A percentile compares a stretch with the other conserved stretches of the same genome.
These are phyloP conservation scores for Marsdenia floribunda DNA, from an alignment of 257 asterid genomes.

Conservation along the genomic window DNA sequence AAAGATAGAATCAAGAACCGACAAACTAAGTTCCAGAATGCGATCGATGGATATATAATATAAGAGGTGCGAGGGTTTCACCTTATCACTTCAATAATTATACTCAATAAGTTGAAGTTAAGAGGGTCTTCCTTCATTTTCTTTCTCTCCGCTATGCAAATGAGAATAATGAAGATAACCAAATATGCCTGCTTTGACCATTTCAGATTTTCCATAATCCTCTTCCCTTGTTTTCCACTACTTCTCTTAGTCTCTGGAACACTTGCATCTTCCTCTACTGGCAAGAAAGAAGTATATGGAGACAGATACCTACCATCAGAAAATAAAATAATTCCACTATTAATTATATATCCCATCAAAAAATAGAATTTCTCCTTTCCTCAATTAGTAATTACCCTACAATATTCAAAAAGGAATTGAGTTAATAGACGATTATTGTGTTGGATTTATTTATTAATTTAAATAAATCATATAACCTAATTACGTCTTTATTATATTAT, in stretches of 20 bases:
- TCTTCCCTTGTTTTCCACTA: slow-evolving; percentile 5
- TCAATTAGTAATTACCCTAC: too few relatives aligned
- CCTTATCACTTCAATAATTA: slow-evolving; percentile 72
- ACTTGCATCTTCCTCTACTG: slow-evolving; percentile 22
- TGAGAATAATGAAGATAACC: slow-evolving; percentile 39
- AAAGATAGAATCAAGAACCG: too few relatives aligned
- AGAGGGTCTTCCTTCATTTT: slow-evolving; percentile 55
- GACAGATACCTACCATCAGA: slow-evolving; percentile 52
- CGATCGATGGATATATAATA: too few relatives aligned
- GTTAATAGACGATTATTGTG: too few relatives aligned
- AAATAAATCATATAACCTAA: too few relatives aligned
- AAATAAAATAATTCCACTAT: background rate
- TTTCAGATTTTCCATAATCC: slow-evolving; percentile 29
- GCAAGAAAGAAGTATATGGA: slow-evolving; percentile 61
- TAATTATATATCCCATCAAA: background rate
- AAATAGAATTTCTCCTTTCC: too few relatives aligned
- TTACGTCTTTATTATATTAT: too few relatives aligned
- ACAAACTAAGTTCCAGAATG: too few relatives aligned
- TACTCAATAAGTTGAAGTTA: slow-evolving; percentile 61
- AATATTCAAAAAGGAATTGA: background rate
- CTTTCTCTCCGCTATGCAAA: slow-evolving; percentile 63
- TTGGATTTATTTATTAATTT: too few relatives aligned
- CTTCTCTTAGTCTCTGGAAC: background rate
- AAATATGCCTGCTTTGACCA: slow-evolving; percentile 60
- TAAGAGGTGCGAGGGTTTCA: slow-evolving; percentile 11